These are phyloP conservation scores for Sporothrix sp. DNA, from an alignment of 2,329 filamentous ascomycete genomes.

Conservation along the genomic window DNA sequence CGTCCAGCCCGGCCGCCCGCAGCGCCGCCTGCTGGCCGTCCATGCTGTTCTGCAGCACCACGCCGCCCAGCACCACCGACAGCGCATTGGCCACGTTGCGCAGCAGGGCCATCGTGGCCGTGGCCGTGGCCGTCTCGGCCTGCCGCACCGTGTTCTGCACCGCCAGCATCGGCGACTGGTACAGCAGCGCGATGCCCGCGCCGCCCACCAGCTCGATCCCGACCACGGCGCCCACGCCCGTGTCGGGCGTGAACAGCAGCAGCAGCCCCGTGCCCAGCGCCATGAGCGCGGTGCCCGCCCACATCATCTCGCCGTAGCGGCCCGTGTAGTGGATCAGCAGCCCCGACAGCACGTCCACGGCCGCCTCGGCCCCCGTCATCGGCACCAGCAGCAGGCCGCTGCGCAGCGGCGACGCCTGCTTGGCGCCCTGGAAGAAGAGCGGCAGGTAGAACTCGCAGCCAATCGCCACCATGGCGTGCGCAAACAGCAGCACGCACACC, in stretches of 20 bases:
- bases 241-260: slow-evolving; percentile 40
- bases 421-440: slow-evolving; percentile 38
- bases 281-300: slow-evolving; percentile 39
- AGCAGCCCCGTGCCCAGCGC: slow-evolving; percentile 45
- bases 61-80: slow-evolving; percentile 64
- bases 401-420: slow-evolving; percentile 34
- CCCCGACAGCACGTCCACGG: slow-evolving; percentile 34
- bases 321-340: slow-evolving; percentile 43
- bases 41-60: slow-evolving; percentile 71
- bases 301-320: slow-evolving; percentile 43
- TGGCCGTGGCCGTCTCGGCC: slow-evolving; percentile 48
- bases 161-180: slow-evolving; percentile 49
- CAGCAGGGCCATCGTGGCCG: slow-evolving; percentile 46
- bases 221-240: slow-evolving; percentile 32
- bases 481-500: slow-evolving; percentile 36
- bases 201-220: slow-evolving; percentile 46
- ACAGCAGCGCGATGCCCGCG: slow-evolving; percentile 48
- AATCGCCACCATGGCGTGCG: slow-evolving; percentile 41
- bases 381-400: slow-evolving; percentile 44
- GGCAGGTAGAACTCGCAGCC: slow-evolving; percentile 41
- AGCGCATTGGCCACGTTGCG: slow-evolving; percentile 54
- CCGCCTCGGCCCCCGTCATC: slow-evolving; percentile 40
- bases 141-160: slow-evolving; percentile 49
- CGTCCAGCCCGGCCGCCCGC: slow-evolving; percentile 27
- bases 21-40: slow-evolving; percentile 26